Base-by-base conservation (phyloP, 305 asterid genomes). In the Fraxinus dipetala region DNA sequence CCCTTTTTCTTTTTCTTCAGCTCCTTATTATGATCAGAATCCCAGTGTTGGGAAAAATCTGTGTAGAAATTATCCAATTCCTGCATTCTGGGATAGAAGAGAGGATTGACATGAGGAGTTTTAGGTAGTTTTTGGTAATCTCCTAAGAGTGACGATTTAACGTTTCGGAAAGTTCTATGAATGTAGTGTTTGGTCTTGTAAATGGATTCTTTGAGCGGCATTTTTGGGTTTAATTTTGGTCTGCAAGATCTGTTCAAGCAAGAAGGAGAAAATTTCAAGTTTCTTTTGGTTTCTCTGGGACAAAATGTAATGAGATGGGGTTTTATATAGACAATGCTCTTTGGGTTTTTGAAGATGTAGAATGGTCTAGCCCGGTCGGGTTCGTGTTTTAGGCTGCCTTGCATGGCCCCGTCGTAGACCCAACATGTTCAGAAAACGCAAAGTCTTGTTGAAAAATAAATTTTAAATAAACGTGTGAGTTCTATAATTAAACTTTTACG, bases 51-150 rank as follows among this genome's bases (percentile, higher is more conserved):
- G 0, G 93, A 74, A 77, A 88, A 89, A 75, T 81, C 84, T 61
- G 83, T 77, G 82, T 85, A 89, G 81, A 79, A 86, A 56, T 85
- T 89, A 56, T 87, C 91, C 88, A 86, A 51, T 61, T 87, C 90
- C 31, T 81, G 92, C 82, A 81, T 78, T 82, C 84, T 89, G 54
- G 84, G 84, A 75, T 84, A n/a, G 51, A 72, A 81, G 78, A 74
- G 80, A 81, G 91, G 89, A 32, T 84, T 84, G 73, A 76, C 34
- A 56, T 73, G 83, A 31, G 84, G 86, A 76, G 81, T 75, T 78
- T 85, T 81, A 69, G 90, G 89, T 51, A 87, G 87, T 82, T 90
- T 91, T 72, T 61, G 84, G 75, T 86, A 87, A 51, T 90, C 86
- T 78, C 43, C 81, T 73, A 83, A 83, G 36, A 89, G 77, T 78